Evolutionary conservation across 495 filamentous ascomycete genomes (phyloP).

Genomic region (Aspergillus bridgeri): DNA sequence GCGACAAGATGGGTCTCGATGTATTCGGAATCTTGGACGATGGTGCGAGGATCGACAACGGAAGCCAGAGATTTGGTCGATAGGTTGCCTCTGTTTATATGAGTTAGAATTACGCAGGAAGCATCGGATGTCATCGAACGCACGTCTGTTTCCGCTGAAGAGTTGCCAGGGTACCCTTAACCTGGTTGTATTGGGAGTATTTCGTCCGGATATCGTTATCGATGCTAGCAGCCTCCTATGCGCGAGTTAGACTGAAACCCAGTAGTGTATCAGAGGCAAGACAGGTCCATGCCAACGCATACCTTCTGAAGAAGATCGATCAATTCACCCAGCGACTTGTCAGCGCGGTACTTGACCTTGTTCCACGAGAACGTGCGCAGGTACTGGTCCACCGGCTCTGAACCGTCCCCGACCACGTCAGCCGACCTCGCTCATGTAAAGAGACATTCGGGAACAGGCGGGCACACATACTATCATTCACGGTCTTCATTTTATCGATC

Average conservation of each 20-base stretch:
- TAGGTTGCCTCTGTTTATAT: constrained; percentile 76
- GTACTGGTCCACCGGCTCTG: constrained; percentile 93
- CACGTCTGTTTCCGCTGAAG: constrained; percentile 86
- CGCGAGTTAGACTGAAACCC: constrained; percentile 2
- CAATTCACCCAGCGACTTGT: constrained; percentile 80
- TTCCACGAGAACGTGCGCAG: constrained; percentile 89
- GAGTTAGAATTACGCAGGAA: constrained; percentile 15
- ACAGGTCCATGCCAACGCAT: constrained; percentile 5
- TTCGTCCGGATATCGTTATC: constrained; percentile 94
- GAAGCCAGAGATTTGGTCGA: constrained; percentile 88
- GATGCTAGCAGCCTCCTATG: constrained; percentile 75
- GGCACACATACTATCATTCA: constrained; percentile 80
- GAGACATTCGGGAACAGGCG: background rate
- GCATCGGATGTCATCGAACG: constrained; percentile 11
- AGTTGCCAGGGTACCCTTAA: constrained; percentile 74
- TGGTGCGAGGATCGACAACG: constrained; percentile 70
- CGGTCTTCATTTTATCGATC: constrained; percentile 81
- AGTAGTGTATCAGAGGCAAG: too few relatives aligned
- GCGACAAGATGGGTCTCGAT: constrained; percentile 91
- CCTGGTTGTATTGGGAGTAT: constrained; percentile 85
- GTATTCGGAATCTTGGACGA: constrained; percentile 91
- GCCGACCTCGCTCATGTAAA: background rate
- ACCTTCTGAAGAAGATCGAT: constrained; percentile 86
- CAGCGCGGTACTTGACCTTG: constrained; percentile 91
- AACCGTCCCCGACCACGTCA: constrained; percentile 11